phyloP scores from a whole-genome alignment of 2,329 filamentous ascomycete species.

The Alternaria dauci region DNA sequence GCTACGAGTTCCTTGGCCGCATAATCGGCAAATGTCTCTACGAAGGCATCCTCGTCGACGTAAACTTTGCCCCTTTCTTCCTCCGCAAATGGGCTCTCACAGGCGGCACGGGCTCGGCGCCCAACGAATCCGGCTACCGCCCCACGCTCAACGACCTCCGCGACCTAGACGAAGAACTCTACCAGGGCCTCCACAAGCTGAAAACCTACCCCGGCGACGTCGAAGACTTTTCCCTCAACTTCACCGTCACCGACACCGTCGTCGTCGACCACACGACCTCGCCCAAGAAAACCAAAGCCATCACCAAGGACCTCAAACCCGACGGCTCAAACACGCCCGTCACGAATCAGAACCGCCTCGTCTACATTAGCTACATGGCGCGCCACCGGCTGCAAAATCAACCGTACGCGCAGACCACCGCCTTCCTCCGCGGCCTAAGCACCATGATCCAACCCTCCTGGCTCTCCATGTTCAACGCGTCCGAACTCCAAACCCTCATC shows the following conservation, averaged over 20 bases:
- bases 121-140: slow-evolving; percentile 77
- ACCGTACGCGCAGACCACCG: slow-evolving; percentile 79
- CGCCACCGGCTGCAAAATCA: slow-evolving; percentile 86
- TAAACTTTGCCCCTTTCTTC: slow-evolving; percentile 94
- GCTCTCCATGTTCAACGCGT: slow-evolving; percentile 99
- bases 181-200: slow-evolving; percentile 80
- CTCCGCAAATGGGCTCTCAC: slow-evolving; percentile 91
- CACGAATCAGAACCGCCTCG: slow-evolving; percentile 88
- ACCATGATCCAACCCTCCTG: slow-evolving; percentile 90
- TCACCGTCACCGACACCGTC: slow-evolving; percentile 81
- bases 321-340: slow-evolving; percentile 80
- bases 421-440: slow-evolving; percentile 85
- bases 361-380: slow-evolving; percentile 94
- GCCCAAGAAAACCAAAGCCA: slow-evolving; percentile 61
- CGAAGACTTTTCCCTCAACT: slow-evolving; percentile 81
- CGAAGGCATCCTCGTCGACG: slow-evolving; percentile 92
- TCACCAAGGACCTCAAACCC: slow-evolving; percentile 78
- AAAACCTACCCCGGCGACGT: slow-evolving; percentile 89
- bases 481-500: slow-evolving; percentile 90
- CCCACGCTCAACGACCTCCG: slow-evolving; percentile 94
- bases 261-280: slow-evolving; percentile 44
- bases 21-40: slow-evolving; percentile 97
- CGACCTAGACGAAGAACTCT: slow-evolving; percentile 89
- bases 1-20: slow-evolving; percentile 90
- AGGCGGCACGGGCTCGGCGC: slow-evolving; percentile 68